Evolutionary conservation across 2,329 filamentous ascomycete species (phyloP), one percentile per base, ranked within the genome.

Genomic region (Aspergillus versicolor): DNA sequence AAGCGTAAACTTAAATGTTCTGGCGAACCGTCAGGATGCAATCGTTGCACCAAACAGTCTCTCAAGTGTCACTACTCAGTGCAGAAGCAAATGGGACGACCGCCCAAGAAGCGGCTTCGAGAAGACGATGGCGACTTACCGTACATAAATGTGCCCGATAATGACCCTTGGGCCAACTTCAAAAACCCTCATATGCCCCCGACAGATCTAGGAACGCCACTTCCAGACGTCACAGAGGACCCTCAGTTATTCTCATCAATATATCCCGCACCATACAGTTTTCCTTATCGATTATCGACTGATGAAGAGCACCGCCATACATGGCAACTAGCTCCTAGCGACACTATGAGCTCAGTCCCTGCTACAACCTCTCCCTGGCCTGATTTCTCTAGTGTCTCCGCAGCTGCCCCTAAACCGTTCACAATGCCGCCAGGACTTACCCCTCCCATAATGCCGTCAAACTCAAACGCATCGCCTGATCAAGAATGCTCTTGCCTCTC

Each of bases 1-100:
- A 76, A 75, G 62, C 73, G 77, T 42, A 80, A 80, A 61, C 64
- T 80, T 55, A 79, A 79, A 70, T 80, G 78, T 65, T 79, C 78
- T 2, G 77, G 78, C 2, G 75, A 79, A 56, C 48, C 65, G n/a
- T 63, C 62, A 9, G 77, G 77, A 7, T 80, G 77, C 57, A 67
- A 62, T 53, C 73, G 77, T 54, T 80, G 77, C 58, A 52, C 71
- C 38, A 76, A 74, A 50, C 76, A 80, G 56, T 67, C 67, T 5
- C 65, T 80, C 22, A 48, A 54, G 49, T 80, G 77, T 60, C 73
- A 77, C 54, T 80, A 79, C 62, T 80, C 77, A 4, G 63, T 73
- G 54, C 77, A 79, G 63, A 80, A 79, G 62, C 76, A 74, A 59
- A 80, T 80, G 77, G 77, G 77, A 24, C 70, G 77, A 15, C 77